A percentile compares a stretch with the other conserved stretches of the same genome.
Evolutionary conservation across 23 red algal genomes (phyloP).

Genomic region (Gracilaria domingensis): DNA sequence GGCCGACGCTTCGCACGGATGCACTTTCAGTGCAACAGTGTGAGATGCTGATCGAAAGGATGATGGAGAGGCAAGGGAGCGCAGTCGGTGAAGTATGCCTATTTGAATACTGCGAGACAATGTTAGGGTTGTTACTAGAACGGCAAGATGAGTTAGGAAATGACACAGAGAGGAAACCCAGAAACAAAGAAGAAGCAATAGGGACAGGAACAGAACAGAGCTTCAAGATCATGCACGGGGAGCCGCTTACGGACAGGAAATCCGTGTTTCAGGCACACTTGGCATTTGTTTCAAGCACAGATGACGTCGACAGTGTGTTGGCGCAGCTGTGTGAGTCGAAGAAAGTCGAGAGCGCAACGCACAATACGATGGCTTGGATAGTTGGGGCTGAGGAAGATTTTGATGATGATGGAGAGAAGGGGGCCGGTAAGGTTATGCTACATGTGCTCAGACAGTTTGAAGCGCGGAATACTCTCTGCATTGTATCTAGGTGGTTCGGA

Average conservation of each 20-base stretch:
- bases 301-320: slow-evolving; percentile 25
- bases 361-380: slow-evolving; percentile 50
- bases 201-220: neutral
- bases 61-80: slow-evolving; percentile 27
- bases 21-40: neutral
- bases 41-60: neutral
- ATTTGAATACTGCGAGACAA: slow-evolving; percentile 70
- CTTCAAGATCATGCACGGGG: slow-evolving; percentile 34
- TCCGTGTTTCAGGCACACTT: slow-evolving; percentile 76
- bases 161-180: neutral
- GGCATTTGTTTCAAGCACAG: neutral
- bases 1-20: slow-evolving; percentile 17
- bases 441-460: slow-evolving; percentile 43
- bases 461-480: slow-evolving; percentile 3
- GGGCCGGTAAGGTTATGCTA: slow-evolving; percentile 52
- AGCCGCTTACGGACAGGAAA: slow-evolving; percentile 57
- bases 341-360: slow-evolving; percentile 49
- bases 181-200: neutral
- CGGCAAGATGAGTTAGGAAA: neutral
- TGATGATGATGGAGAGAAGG: slow-evolving; percentile 77
- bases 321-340: slow-evolving; percentile 10
- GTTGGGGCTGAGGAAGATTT: slow-evolving; percentile 39
- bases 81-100: slow-evolving; percentile 35
- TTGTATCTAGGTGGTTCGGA: slow-evolving; percentile 78
- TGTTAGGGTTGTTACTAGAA: slow-evolving; percentile 5